Percentiles rank a stretch among this genome's conserved stretches.
phyloP scores from a whole-genome alignment of 306 rosid genomes.

The Prunus fruticosa region DNA sequence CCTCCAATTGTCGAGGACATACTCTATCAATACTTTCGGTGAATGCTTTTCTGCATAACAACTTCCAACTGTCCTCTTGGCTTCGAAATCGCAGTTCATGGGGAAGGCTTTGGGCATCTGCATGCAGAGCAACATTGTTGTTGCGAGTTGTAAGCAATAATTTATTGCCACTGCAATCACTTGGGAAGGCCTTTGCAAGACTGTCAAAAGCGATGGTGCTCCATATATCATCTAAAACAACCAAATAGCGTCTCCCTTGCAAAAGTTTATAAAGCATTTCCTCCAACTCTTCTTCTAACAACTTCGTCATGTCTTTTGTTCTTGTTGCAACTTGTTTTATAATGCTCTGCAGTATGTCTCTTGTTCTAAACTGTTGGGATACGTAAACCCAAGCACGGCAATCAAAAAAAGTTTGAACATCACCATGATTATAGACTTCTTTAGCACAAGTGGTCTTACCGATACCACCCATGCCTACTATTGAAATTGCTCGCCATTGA shows the following conservation, averaged over 20 bases:
- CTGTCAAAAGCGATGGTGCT: constrained; percentile 8
- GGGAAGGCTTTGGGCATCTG: constrained; percentile 3
- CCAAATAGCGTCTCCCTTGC: constrained; percentile 3
- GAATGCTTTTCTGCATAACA: constrained; percentile 10
- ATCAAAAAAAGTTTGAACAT: constrained; percentile 1
- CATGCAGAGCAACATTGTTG: background rate
- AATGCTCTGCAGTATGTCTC: background rate
- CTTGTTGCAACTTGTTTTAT: constrained; percentile 1
- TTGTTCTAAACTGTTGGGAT: constrained; percentile 11
- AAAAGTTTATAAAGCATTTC: constrained; percentile 7
- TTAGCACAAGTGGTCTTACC: constrained; percentile 12
- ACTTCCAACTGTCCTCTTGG: constrained; percentile 12
- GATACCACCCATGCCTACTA: constrained; percentile 12
- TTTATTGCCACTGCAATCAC: background rate
- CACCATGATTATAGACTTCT: constrained; percentile 7
- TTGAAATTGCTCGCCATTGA: constrained; percentile 6
- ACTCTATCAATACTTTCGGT: background rate
- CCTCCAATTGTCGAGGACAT: constrained; percentile 14
- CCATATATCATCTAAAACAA: constrained; percentile 19
- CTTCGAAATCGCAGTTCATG: constrained; percentile 4
- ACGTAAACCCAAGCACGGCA: constrained; percentile 11
- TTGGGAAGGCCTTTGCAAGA: constrained; percentile 9
- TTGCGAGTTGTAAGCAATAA: background rate
- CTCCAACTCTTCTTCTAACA: constrained; percentile 8
- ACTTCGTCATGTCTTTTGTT: background rate